Evolutionary conservation across 768 basidiomycete genomes (phyloP).

Genomic region (Phylloporus arenicola): DNA sequence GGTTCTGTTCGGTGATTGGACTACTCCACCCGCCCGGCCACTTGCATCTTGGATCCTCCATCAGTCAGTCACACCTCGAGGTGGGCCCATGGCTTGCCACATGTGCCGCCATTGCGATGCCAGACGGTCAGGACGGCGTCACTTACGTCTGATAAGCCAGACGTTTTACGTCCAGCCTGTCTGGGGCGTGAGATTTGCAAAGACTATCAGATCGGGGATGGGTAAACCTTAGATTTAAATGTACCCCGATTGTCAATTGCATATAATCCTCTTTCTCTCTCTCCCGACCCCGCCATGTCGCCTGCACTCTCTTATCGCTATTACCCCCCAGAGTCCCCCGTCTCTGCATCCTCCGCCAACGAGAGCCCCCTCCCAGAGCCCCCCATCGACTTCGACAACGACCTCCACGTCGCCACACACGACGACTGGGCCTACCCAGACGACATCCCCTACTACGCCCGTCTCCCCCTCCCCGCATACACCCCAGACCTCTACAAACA

Average conservation of each 20-base stretch:
- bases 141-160: too few relatives aligned
- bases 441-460: slow-evolving; percentile 21
- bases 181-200: slow-evolving; percentile 28
- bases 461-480: slow-evolving; percentile 22
- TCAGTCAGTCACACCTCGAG: slow-evolving; percentile 34
- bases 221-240: slow-evolving; percentile 31
- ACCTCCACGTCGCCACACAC: slow-evolving; percentile 20
- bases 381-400: slow-evolving; percentile 32
- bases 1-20: slow-evolving; percentile 20
- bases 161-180: slow-evolving; percentile 22
- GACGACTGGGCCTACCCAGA: slow-evolving; percentile 29
- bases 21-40: slow-evolving; percentile 24
- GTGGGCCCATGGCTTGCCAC: slow-evolving; percentile 30
- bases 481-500: slow-evolving; percentile 28
- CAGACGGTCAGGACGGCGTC: too few relatives aligned
- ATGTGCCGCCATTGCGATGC: slow-evolving; percentile 30
- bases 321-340: slow-evolving; percentile 32
- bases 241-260: too few relatives aligned
- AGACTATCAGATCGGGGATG: slow-evolving; percentile 28
- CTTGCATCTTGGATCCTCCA: slow-evolving; percentile 24
- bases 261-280: too few relatives aligned
- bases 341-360: slow-evolving; percentile 29
- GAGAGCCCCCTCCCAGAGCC: slow-evolving; percentile 38
- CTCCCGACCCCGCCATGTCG: too few relatives aligned
- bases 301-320: not conserved